phyloP scores from a whole-genome alignment of 768 basidiomycete genomes.

The Rhizopogon vesiculosus region DNA sequence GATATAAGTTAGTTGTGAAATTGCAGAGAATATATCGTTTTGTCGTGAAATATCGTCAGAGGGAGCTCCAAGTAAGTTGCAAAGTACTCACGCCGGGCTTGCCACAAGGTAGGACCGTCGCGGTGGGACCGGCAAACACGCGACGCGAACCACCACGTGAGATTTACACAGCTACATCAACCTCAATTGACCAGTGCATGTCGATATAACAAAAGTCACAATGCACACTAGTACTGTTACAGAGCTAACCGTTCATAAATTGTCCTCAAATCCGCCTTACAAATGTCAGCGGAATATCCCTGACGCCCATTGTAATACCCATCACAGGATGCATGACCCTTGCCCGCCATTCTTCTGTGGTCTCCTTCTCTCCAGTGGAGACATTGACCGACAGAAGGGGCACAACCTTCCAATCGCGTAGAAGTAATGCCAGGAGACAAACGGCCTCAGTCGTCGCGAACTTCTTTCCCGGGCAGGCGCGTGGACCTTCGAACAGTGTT shows the following conservation, averaged over 20 bases:
- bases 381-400: slow-evolving; percentile 29
- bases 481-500: slow-evolving; percentile 33
- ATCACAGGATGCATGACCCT: slow-evolving; percentile 14
- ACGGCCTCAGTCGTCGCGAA: slow-evolving; percentile 52
- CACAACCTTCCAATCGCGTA: slow-evolving; percentile 50
- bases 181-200: too few species aligned
- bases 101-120: too few species aligned
- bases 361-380: slow-evolving; percentile 10
- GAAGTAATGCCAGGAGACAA: slow-evolving; percentile 45
- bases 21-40: too few species aligned
- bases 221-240: too few species aligned
- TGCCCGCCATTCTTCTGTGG: slow-evolving; percentile 17
- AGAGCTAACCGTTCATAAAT: background rate
- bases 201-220: too few species aligned
- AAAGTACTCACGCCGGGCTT: too few species aligned
- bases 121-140: too few species aligned
- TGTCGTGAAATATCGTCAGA: too few species aligned
- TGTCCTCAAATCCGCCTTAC: slow-evolving; percentile 8
- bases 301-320: slow-evolving; percentile 11
- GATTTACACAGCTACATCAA: too few species aligned
- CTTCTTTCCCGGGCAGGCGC: slow-evolving; percentile 49
- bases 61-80: too few species aligned
- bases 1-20: slow-evolving; percentile 12
- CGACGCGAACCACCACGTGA: too few species aligned
- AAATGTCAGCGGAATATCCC: slow-evolving; percentile 18